phyloP scores from a whole-genome alignment of 106 monocot genomes.

The Hemerocallis citrina region DNA sequence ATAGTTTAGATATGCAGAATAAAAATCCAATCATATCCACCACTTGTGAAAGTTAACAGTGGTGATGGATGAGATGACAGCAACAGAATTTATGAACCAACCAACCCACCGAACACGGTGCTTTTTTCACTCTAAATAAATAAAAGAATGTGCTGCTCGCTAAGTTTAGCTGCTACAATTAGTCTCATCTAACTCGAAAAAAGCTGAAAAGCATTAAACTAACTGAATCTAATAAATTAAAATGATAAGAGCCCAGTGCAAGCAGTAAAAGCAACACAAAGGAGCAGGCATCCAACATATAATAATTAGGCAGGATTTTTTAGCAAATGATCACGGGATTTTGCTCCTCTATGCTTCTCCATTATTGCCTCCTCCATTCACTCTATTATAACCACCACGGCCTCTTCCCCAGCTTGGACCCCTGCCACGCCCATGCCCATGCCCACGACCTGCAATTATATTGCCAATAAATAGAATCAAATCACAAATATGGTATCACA shows the following conservation, averaged over 20 bases:
- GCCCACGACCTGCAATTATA: constrained; percentile 15
- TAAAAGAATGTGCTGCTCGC: constrained; percentile 28
- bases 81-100: too few species aligned
- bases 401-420: constrained; percentile 18
- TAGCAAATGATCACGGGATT: neutral
- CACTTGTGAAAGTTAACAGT: too few species aligned
- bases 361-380: constrained; percentile 7
- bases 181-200: constrained; percentile 1
- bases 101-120: too few species aligned
- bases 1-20: too few species aligned
- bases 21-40: too few species aligned
- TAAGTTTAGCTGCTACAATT: constrained; percentile 11
- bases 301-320: neutral
- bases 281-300: constrained; percentile 13
- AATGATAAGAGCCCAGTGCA: neutral
- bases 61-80: too few species aligned
- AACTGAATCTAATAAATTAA: neutral
- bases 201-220: neutral
- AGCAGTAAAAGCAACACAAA: neutral
- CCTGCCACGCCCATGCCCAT: constrained; percentile 17
- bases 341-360: constrained; percentile 1
- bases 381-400: constrained; percentile 8
- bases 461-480: neutral
- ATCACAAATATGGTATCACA: neutral
- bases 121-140: constrained; percentile 7